A percentile compares a stretch with the other conserved stretches of the same genome.
Conservation (phyloP, 176 grass and related monocot genomes). For the Bothriochloa decipiens region DNA sequence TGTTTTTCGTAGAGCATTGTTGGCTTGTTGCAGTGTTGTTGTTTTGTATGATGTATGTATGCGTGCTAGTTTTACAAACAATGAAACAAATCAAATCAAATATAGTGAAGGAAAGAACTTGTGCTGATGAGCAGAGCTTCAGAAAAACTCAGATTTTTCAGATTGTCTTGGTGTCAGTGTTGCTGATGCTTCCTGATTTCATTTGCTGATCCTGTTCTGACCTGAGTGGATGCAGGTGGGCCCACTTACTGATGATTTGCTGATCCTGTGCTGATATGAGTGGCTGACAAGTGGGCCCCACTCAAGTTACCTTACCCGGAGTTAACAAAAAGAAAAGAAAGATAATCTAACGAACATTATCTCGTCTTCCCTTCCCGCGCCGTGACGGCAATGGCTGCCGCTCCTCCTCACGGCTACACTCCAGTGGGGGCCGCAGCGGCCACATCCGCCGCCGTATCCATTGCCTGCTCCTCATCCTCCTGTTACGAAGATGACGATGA, state of each 20-base stretch:
- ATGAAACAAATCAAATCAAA: constrained; percentile 26
- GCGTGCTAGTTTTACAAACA: not conserved
- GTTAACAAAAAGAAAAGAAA: not conserved
- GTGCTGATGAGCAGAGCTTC: not conserved
- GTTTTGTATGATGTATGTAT: not conserved
- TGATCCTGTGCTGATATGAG: not conserved
- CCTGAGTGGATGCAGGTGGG: not conserved
- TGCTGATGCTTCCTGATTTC: not conserved
- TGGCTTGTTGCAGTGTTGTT: constrained; percentile 16
- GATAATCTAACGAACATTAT: constrained; percentile 24
- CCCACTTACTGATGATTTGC: not conserved
- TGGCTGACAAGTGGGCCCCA: not conserved
- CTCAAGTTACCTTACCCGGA: not conserved
- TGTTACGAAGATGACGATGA: not conserved
- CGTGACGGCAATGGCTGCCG: constrained; percentile 26
- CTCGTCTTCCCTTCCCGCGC: constrained; percentile 38
- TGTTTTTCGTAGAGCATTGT: not conserved
- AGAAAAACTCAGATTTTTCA: not conserved
- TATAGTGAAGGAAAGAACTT: not conserved
- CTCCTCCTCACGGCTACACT: constrained; percentile 6
- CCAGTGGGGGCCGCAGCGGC: constrained; percentile 26
- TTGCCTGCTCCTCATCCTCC: constrained; percentile 28
- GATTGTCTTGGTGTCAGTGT: no score
- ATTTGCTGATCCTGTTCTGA: not conserved
- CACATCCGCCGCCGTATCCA: not conserved